These are phyloP conservation scores for Trichoderma brevicompactum DNA, from an alignment of 2,329 filamentous ascomycete genomes.

Conservation along the genomic window DNA sequence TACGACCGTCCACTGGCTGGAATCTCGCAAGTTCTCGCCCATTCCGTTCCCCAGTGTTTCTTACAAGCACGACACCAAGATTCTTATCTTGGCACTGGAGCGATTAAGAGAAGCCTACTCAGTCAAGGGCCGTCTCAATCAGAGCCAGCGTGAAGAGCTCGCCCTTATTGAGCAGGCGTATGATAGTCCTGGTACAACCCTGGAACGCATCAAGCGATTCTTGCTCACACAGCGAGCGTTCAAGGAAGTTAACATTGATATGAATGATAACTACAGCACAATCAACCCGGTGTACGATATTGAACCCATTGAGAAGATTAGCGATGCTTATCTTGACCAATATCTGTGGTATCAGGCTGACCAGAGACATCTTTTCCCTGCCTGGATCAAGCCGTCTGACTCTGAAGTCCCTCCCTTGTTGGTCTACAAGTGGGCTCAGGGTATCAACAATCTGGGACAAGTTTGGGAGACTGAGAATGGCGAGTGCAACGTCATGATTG, in stretches of 20 bases:
- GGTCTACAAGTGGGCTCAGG: constrained; percentile 98
- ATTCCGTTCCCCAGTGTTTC: constrained; percentile 99
- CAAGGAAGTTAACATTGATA: constrained; percentile 99
- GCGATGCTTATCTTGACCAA: constrained; percentile 96
- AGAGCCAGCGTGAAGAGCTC: constrained; percentile 95
- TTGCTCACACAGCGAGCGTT: constrained; percentile 95
- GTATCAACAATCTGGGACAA: constrained; percentile 95
- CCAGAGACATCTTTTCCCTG: constrained; percentile 93
- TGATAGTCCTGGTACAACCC: constrained; percentile 92
- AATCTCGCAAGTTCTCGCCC: constrained; percentile 96
- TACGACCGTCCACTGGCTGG: constrained; percentile 97
- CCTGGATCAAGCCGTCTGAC: constrained; percentile 99
- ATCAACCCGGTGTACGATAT: constrained; percentile 99
- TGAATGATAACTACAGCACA: constrained; percentile 99
- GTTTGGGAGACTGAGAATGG: constrained; percentile 95
- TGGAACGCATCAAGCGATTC: constrained; percentile 97
- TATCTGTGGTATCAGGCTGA: constrained; percentile 99
- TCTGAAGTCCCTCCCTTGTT: constrained; percentile 94
- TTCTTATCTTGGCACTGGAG: constrained; percentile 92
- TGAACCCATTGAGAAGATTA: constrained; percentile 99
- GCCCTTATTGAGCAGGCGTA: constrained; percentile 98
- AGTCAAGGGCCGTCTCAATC: constrained; percentile 94
- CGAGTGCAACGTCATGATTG: constrained; percentile 98
- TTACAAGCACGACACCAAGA: constrained; percentile 99
- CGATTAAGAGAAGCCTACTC: constrained; percentile 94